These are phyloP conservation scores for Beauveria brongniartii DNA, from an alignment of 2,329 filamentous ascomycete genomes.

Conservation along the genomic window DNA sequence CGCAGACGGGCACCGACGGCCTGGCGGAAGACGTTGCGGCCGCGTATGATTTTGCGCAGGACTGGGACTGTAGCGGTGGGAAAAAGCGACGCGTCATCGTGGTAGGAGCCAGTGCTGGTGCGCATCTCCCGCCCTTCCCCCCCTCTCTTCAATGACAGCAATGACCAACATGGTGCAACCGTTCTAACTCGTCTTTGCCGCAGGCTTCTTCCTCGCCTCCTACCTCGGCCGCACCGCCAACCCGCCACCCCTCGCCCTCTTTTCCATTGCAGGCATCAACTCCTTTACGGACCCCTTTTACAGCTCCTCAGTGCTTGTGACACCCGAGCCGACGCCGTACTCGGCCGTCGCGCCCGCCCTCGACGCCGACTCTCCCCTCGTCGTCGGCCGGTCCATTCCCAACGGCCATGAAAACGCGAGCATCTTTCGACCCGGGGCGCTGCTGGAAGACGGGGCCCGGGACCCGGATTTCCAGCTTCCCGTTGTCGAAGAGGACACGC, in stretches of 20 bases:
- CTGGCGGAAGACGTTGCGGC: conserved; percentile 24
- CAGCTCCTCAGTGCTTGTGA: conserved; percentile 24
- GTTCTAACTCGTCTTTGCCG: too few relatives aligned
- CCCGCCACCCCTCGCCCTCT: conserved; percentile 23
- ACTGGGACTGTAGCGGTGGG: conserved; percentile 13
- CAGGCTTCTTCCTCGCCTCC: conserved; percentile 25
- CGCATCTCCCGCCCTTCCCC: not conserved
- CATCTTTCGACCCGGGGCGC: conserved; percentile 20
- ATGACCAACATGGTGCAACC: too few relatives aligned
- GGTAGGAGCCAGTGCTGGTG: conserved; percentile 27
- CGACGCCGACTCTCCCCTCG: conserved; percentile 13
- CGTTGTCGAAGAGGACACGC: not conserved
- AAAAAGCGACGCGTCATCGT: conserved; percentile 21
- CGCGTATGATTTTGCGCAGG: conserved; percentile 24
- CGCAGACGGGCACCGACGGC: conserved; percentile 21
- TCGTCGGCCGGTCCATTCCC: conserved; percentile 16
- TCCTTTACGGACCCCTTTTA: conserved; percentile 29
- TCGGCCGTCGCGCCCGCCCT: conserved; percentile 19
- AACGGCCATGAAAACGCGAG: conserved; percentile 12
- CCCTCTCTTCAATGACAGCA: too few relatives aligned
- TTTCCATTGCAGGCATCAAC: conserved; percentile 28
- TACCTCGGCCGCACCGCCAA: conserved; percentile 22
- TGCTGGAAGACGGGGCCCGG: conserved; percentile 21
- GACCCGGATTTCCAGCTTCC: conserved; percentile 16
- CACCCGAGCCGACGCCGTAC: conserved; percentile 20